Conservation (phyloP, 495 filamentous ascomycete genomes). For the Extremus antarcticus region DNA sequence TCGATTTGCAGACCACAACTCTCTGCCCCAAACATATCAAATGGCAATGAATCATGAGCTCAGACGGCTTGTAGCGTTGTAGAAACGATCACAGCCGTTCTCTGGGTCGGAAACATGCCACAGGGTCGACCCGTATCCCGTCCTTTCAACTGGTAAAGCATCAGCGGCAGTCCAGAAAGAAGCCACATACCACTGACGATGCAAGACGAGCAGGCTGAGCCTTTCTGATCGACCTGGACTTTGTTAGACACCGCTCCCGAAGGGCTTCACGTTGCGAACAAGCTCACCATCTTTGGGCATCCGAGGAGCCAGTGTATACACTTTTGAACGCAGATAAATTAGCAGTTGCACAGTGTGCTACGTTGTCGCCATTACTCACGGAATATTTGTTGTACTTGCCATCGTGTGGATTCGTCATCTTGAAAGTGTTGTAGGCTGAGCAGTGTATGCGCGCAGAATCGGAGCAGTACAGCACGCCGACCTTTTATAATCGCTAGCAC, state of each 20-base stretch:
- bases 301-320: neutral
- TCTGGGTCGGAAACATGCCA: neutral
- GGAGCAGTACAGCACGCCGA: neutral
- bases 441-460: neutral
- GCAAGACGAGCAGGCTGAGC: conserved; percentile 6
- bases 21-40: too few species aligned
- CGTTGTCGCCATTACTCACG: too few species aligned
- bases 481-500: too few species aligned
- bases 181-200: conserved; percentile 6
- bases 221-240: conserved; percentile 8
- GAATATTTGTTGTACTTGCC: neutral
- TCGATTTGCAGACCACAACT: neutral
- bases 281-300: neutral
- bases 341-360: too few species aligned
- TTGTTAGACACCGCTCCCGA: neutral
- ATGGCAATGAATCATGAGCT: too few species aligned
- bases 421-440: neutral
- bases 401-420: neutral
- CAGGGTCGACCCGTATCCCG: neutral
- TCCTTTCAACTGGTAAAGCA: neutral
- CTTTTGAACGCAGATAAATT: too few species aligned
- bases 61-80: too few species aligned
- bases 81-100: too few species aligned
- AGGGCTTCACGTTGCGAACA: neutral
- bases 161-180: neutral